These are phyloP conservation scores for Candida frijolesensis DNA, from an alignment of 1,139 yeast genomes.

Conservation along the genomic window DNA sequence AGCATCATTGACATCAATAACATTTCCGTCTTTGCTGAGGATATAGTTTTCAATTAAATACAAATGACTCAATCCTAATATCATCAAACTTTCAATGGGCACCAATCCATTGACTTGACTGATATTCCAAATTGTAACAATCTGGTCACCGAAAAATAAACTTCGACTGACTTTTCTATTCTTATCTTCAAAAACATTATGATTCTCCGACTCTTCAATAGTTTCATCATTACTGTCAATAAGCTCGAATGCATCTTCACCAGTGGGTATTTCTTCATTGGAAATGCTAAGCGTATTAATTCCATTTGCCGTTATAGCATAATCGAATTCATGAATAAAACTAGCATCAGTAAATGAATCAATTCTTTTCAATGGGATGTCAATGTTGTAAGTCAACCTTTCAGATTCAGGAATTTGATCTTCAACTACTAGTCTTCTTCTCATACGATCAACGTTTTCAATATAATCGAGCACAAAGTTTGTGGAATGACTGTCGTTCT, in stretches of 20 bases:
- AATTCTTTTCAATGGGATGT: slow-evolving; percentile 38
- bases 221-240: slow-evolving; percentile 5
- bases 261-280: slow-evolving; percentile 15
- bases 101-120: slow-evolving; percentile 74
- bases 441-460: slow-evolving; percentile 68
- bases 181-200: slow-evolving; percentile 56
- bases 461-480: slow-evolving; percentile 60
- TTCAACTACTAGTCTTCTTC: slow-evolving; percentile 57
- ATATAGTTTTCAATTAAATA: slow-evolving; percentile 73
- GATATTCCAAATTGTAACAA: slow-evolving; percentile 71
- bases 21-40: slow-evolving; percentile 59
- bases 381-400: slow-evolving; percentile 40
- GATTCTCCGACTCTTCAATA: slow-evolving; percentile 20
- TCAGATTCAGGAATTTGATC: slow-evolving; percentile 50
- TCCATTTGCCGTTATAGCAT: slow-evolving; percentile 22
- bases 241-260: slow-evolving; percentile 43
- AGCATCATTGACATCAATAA: slow-evolving; percentile 68
- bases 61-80: slow-evolving; percentile 62
- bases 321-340: slow-evolving; percentile 19
- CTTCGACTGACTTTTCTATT: slow-evolving; percentile 73
- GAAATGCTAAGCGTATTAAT: slow-evolving; percentile 32
- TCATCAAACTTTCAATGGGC: slow-evolving; percentile 71
- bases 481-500: slow-evolving; percentile 21
- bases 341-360: slow-evolving; percentile 13
- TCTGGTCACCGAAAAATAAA: slow-evolving; percentile 69